Conservation (phyloP, 73 alveolate genomes). For the Uronychia binucleata region DNA sequence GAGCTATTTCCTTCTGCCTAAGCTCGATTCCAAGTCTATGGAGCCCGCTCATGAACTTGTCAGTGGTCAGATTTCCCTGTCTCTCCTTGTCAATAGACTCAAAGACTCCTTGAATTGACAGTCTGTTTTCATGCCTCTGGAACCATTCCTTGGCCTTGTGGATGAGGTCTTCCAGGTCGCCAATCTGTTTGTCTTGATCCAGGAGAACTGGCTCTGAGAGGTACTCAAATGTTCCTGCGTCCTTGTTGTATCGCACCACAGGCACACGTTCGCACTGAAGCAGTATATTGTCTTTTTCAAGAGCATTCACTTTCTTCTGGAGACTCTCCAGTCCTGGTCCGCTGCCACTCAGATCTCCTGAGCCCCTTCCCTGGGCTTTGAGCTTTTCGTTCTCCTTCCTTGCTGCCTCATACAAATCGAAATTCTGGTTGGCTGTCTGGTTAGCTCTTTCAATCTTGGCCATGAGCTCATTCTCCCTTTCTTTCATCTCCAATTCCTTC, state of each 20-base stretch:
- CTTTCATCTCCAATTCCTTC: constrained; percentile 13
- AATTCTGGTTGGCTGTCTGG: background rate
- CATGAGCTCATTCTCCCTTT: background rate
- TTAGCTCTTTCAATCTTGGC: background rate
- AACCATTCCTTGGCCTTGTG: constrained; percentile 36
- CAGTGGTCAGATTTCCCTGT: constrained; percentile 32
- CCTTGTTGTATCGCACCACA: constrained; percentile 57
- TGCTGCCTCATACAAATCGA: background rate
- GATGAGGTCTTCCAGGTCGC: constrained; percentile 40
- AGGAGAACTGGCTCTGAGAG: constrained; percentile 47
- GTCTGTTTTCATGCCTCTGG: constrained; percentile 16
- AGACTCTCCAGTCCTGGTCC: background rate
- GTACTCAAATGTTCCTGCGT: constrained; percentile 54
- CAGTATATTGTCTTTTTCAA: constrained; percentile 29
- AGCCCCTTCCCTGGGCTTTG: background rate
- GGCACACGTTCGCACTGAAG: constrained; percentile 36
- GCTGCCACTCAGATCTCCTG: background rate
- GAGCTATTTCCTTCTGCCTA: background rate
- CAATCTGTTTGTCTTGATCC: constrained; percentile 7
- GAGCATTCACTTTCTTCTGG: constrained; percentile 7
- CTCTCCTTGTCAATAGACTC: constrained; percentile 43
- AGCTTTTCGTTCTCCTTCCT: constrained; percentile 2
- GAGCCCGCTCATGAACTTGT: background rate
- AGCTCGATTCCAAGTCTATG: constrained; percentile 24
- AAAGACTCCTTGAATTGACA: constrained; percentile 38